Base-by-base conservation (phyloP, 2,329 filamentous ascomycete genomes). In the Colletotrichum caudatum region DNA sequence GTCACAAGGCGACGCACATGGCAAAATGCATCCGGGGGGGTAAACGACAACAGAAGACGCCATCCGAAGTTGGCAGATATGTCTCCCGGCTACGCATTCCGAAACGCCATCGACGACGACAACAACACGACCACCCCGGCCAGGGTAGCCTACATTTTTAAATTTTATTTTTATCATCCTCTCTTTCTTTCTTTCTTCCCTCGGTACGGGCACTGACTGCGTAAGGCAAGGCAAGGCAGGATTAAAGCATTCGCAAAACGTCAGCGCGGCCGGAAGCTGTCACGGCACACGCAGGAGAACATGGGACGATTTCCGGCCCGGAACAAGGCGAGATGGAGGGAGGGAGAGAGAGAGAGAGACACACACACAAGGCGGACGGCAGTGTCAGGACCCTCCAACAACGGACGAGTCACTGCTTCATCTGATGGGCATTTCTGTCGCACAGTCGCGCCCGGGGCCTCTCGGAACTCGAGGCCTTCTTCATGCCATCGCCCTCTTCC, bases 321-420 rank as follows among this genome's bases (percentile, higher is more conserved):
- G 39, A 41, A 41, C 39, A 41, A 14, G 64, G 63, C 57, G 57
- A 37, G 44, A 71, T n/a, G n/a, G n/a, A n/a, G n/a, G n/a, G n/a
- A n/a, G n/a, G n/a, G n/a, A n/a, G n/a, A n/a, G n/a, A n/a, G n/a
- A n/a, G n/a, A n/a, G n/a, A n/a, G n/a, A n/a, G n/a, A n/a, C n/a
- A n/a, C n/a, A n/a, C n/a, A n/a, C n/a, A n/a, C n/a, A n/a, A n/a
- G n/a, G n/a, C 56, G 37, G 37, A 11, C 37, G 37, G 37, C 37
- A 39, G 8, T 1, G 37, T 39, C 37, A 39, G 11, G 8, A 3
- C 5, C 37, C 5, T 12, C 37, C 37, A 12, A 65, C 54, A 60
- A 69, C 66, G 58, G 68, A 71, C 64, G 68, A 71, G 68, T 71
- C 68, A 71, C 57, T 64, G 68, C 68, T 59, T 71, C 68, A 59